A percentile compares a stretch with the other conserved stretches of the same genome.
Evolutionary conservation across 768 basidiomycete species (phyloP).

Genomic region (Hericium rajendrae): DNA sequence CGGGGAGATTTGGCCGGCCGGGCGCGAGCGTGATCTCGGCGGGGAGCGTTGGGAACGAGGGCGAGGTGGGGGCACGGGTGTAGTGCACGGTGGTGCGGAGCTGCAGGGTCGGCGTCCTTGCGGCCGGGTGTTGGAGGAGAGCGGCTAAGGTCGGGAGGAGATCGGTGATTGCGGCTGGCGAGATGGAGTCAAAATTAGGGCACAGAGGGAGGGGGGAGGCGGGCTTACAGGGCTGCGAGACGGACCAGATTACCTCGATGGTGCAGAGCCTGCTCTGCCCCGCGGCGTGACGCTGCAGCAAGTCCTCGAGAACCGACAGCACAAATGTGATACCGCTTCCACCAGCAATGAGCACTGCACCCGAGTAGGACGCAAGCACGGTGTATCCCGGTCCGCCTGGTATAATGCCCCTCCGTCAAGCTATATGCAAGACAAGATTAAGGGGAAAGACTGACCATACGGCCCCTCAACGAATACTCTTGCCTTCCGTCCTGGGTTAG

Average conservation of each 20-base stretch:
- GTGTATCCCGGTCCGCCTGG: slow-evolving; percentile 36
- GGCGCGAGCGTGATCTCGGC: slow-evolving; percentile 19
- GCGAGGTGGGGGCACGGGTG: neutral
- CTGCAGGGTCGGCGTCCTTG: neutral
- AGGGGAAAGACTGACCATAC: slow-evolving; percentile 26
- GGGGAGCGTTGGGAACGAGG: slow-evolving; percentile 12
- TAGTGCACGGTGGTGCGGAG: neutral
- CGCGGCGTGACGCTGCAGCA: slow-evolving; percentile 30
- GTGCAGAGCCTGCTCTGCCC: slow-evolving; percentile 30
- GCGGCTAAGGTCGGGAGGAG: neutral
- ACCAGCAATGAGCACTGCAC: slow-evolving; percentile 46
- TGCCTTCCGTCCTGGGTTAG: slow-evolving; percentile 13
- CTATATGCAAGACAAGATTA: neutral
- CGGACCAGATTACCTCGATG: slow-evolving; percentile 47
- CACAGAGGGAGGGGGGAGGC: neutral
- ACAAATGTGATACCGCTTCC: slow-evolving; percentile 55
- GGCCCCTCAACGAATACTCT: slow-evolving; percentile 45
- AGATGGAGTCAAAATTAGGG: neutral
- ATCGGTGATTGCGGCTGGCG: neutral
- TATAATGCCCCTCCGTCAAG: slow-evolving; percentile 2
- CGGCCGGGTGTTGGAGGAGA: neutral
- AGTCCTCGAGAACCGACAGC: slow-evolving; percentile 40
- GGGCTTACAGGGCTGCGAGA: slow-evolving; percentile 33
- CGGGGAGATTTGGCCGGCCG: slow-evolving; percentile 19
- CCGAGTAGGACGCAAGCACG: slow-evolving; percentile 39